Evolutionary conservation across 805 yeast species (phyloP).

Genomic region (Saitoella complicata): DNA sequence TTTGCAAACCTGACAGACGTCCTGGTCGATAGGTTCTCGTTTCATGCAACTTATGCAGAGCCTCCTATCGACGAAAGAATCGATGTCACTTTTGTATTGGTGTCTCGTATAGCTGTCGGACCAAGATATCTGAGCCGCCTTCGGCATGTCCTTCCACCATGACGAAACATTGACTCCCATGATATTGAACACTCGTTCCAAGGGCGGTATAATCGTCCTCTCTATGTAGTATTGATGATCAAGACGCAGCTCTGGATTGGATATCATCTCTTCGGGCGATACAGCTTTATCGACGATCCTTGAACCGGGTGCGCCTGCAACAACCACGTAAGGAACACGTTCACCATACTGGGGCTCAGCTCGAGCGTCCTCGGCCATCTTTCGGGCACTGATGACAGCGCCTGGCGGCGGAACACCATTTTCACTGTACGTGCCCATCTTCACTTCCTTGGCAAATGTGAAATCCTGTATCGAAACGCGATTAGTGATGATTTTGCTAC

Average conservation of each 20-base stretch:
- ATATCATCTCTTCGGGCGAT: slow-evolving; percentile 59
- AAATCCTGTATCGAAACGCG: slow-evolving; percentile 62
- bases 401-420: slow-evolving; percentile 75
- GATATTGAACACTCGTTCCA: slow-evolving; percentile 66
- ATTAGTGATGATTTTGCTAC: slow-evolving; percentile 46
- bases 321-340: slow-evolving; percentile 73
- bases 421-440: slow-evolving; percentile 61
- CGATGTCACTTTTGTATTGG: slow-evolving; percentile 1
- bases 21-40: background rate
- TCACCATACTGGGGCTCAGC: slow-evolving; percentile 78
- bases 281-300: slow-evolving; percentile 62
- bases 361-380: slow-evolving; percentile 46
- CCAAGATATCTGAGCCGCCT: slow-evolving; percentile 13
- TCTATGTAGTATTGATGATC: slow-evolving; percentile 78
- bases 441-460: slow-evolving; percentile 81
- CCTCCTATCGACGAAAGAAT: slow-evolving; percentile 8
- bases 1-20: no score
- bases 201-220: slow-evolving; percentile 74
- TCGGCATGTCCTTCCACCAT: slow-evolving; percentile 67
- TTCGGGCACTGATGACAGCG: slow-evolving; percentile 58
- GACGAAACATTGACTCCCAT: slow-evolving; percentile 62
- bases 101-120: background rate
- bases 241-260: slow-evolving; percentile 27
- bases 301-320: slow-evolving; percentile 37
- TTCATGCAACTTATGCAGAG: slow-evolving; percentile 8